phyloP scores from a whole-genome alignment of 2,329 filamentous ascomycete species.

The Botrytis fragariae region DNA sequence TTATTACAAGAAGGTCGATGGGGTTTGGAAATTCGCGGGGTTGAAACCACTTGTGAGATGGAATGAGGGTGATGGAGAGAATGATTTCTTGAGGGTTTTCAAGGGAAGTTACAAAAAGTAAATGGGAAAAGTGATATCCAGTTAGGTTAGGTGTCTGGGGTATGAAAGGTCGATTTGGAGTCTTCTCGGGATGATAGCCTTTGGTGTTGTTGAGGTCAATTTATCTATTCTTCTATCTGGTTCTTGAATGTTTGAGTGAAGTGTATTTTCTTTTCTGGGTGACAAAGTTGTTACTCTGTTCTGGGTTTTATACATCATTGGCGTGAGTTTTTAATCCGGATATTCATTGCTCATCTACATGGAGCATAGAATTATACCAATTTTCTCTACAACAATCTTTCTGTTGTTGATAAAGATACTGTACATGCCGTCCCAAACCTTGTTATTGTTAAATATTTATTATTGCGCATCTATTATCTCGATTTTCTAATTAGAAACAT shows the following conservation, averaged over 20 bases:
- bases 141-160: background rate
- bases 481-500: no score
- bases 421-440: rapidly evolving
- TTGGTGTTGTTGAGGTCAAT: background rate
- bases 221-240: background rate
- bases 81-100: conserved; percentile 35
- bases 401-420: background rate
- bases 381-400: background rate
- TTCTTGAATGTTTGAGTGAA: background rate
- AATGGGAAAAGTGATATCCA: background rate
- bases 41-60: conserved; percentile 34
- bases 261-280: background rate
- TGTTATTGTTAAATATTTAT: no score
- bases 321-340: rapidly evolving
- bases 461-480: no score
- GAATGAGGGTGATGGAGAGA: conserved; percentile 28
- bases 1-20: conserved; percentile 34
- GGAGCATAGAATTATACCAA: background rate
- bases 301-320: background rate
- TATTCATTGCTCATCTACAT: background rate
- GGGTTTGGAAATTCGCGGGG: conserved; percentile 36
- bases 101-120: conserved; percentile 27
- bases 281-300: background rate
- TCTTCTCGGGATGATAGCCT: background rate
- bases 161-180: background rate